Percentiles rank a stretch among this genome's conserved stretches.
Evolutionary conservation across 129 eudicot species (phyloP).

Genomic region (Logfia minima): DNA sequence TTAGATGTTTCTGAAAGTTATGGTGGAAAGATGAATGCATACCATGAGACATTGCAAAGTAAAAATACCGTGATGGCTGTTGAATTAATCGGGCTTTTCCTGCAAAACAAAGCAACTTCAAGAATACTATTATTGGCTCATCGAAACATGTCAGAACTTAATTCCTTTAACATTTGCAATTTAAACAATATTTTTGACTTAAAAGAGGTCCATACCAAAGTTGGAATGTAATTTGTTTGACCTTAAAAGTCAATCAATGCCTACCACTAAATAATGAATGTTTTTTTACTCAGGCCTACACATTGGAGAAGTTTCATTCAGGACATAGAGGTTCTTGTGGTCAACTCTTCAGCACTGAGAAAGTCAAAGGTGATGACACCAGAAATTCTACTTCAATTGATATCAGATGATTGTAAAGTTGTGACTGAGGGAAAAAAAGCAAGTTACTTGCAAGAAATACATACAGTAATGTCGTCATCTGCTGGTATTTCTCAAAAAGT

Average conservation of each 20-base stretch:
- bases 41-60: conserved; percentile 50
- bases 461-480: conserved; percentile 41
- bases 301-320: conserved; percentile 67
- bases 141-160: conserved; percentile 77
- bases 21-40: conserved; percentile 50
- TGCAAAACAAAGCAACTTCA: conserved; percentile 78
- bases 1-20: conserved; percentile 40
- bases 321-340: conserved; percentile 62
- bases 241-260: neutral
- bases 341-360: conserved; percentile 62
- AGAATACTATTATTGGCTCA: conserved; percentile 85
- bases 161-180: conserved; percentile 21
- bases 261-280: conserved; percentile 10
- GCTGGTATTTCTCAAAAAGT: conserved; percentile 61
- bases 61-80: conserved; percentile 60
- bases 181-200: neutral
- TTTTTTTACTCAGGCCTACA: conserved; percentile 51
- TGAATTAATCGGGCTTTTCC: conserved; percentile 67
- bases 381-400: conserved; percentile 48
- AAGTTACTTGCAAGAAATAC: conserved; percentile 48
- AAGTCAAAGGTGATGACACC: conserved; percentile 58
- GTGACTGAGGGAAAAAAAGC: conserved; percentile 35
- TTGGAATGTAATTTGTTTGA: neutral
- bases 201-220: neutral
- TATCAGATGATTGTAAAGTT: conserved; percentile 49